phyloP scores from a whole-genome alignment of 2,329 filamentous ascomycete species.

The Cladosporium sphaerospermum region DNA sequence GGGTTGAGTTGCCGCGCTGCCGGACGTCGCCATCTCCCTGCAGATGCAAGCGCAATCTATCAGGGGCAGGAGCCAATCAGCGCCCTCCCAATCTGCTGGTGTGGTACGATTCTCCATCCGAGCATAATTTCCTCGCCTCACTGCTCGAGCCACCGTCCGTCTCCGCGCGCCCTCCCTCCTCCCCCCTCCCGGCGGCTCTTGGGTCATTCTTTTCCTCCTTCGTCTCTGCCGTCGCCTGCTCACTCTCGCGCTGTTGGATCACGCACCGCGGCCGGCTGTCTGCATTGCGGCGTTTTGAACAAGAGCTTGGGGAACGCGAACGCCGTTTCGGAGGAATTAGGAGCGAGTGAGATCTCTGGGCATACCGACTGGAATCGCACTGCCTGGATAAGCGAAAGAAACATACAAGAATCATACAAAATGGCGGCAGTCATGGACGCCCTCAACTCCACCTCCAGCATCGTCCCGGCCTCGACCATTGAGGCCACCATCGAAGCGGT shows the following conservation, averaged over 20 bases:
- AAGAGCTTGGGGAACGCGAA: not conserved
- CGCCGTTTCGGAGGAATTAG: not conserved
- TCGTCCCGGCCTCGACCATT: constrained; percentile 28
- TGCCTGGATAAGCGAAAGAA: not conserved
- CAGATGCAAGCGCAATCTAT: not conserved
- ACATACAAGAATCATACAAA: constrained; percentile 3
- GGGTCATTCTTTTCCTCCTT: not conserved
- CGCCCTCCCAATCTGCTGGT: not conserved
- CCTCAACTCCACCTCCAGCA: constrained; percentile 27
- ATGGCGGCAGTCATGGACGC: constrained; percentile 29
- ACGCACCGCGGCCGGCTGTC: too few relatives aligned
- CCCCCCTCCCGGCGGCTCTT: not conserved
- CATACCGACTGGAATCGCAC: too few relatives aligned
- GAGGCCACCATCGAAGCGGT: constrained; percentile 58
- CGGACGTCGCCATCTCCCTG: not conserved
- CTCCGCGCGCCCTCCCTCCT: not conserved
- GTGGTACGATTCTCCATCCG: not conserved
- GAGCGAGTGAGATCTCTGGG: not conserved
- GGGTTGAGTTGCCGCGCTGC: too few relatives aligned
- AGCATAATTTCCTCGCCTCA: not conserved
- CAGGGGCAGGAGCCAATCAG: constrained; percentile 3
- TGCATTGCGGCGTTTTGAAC: too few relatives aligned
- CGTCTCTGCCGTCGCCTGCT: not conserved
- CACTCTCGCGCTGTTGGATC: too few relatives aligned
- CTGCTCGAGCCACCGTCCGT: not conserved